These are phyloP conservation scores for Fusarium algeriense DNA, from an alignment of 2,329 filamentous ascomycete species.

Conservation along the genomic window DNA sequence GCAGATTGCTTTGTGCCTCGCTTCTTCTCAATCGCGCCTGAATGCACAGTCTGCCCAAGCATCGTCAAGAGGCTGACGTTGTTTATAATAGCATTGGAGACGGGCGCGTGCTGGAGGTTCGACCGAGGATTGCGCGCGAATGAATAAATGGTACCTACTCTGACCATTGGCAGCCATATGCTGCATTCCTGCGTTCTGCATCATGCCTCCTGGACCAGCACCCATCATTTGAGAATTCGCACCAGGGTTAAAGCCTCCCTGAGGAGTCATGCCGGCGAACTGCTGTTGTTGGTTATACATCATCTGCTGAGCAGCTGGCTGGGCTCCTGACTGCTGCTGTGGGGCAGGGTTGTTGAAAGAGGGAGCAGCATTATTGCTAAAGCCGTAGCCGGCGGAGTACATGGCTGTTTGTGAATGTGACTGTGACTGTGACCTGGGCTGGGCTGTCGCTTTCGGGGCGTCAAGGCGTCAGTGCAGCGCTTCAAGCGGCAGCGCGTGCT, in stretches of 20 bases:
- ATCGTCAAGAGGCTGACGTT: not conserved
- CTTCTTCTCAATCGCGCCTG: constrained; percentile 7
- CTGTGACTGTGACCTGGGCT: constrained; percentile 8
- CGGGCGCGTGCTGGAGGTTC: constrained; percentile 9
- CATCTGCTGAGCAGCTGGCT: constrained; percentile 63
- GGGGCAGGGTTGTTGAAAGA: constrained; percentile 62
- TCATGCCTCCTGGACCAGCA: constrained; percentile 69
- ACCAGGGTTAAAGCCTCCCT: constrained; percentile 63
- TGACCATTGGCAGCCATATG: constrained; percentile 71
- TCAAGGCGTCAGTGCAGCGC: constrained; percentile 39
- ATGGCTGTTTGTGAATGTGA: constrained; percentile 51
- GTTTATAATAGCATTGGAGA: not conserved
- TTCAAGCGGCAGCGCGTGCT: constrained; percentile 37
- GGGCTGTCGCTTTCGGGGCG: constrained; percentile 19
- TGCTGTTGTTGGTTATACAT: constrained; percentile 71
- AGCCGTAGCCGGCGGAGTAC: constrained; percentile 68
- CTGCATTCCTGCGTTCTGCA: constrained; percentile 71
- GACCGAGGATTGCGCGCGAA: constrained; percentile 37
- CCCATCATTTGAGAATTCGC: constrained; percentile 69
- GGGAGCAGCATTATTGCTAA: constrained; percentile 64
- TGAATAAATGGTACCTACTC: constrained; percentile 61
- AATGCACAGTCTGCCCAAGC: not conserved
- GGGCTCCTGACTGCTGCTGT: constrained; percentile 54
- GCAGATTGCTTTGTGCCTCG: constrained; percentile 37
- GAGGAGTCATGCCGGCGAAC: constrained; percentile 65